Conservation (phyloP, 1,284 basidiomycete species). For the Heliocybe sulcata region DNA sequence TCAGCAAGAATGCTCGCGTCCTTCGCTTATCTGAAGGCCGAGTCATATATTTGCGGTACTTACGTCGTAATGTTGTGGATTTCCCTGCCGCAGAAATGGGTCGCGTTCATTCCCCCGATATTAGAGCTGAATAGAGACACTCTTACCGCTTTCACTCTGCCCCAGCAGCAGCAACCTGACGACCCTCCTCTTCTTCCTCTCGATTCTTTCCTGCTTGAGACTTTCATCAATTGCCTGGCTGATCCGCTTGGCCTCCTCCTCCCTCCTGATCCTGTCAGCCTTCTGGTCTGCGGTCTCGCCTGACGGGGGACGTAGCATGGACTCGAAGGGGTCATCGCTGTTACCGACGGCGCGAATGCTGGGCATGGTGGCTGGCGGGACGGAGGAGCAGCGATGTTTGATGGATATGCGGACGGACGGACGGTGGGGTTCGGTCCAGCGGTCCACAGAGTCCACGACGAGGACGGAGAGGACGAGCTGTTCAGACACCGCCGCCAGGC, state of each 20-base stretch:
- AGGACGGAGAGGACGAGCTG: background rate
- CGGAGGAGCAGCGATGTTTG: background rate
- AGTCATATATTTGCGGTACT: constrained; percentile 23
- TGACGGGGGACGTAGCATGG: constrained; percentile 42
- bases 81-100: constrained; percentile 36
- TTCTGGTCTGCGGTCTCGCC: constrained; percentile 50
- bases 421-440: background rate
- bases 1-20: background rate
- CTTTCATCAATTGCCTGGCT: constrained; percentile 57
- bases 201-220: constrained; percentile 49
- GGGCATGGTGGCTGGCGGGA: background rate
- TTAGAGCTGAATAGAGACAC: constrained; percentile 1
- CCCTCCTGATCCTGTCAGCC: constrained; percentile 36
- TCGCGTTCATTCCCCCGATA: background rate
- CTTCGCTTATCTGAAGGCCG: constrained; percentile 1
- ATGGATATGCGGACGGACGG: constrained; percentile 1
- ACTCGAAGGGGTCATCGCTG: constrained; percentile 43
- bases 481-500: background rate
- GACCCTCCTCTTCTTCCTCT: constrained; percentile 48
- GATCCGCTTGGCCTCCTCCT: constrained; percentile 48
- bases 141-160: constrained; percentile 68
- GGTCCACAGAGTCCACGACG: constrained; percentile 1
- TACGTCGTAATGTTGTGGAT: constrained; percentile 69
- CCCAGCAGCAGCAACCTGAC: constrained; percentile 59
- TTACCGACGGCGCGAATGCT: background rate